These are phyloP conservation scores for Conidiobolus incongruus DNA, from an alignment of 371 early-diverging fungal genomes.

Conservation along the genomic window DNA sequence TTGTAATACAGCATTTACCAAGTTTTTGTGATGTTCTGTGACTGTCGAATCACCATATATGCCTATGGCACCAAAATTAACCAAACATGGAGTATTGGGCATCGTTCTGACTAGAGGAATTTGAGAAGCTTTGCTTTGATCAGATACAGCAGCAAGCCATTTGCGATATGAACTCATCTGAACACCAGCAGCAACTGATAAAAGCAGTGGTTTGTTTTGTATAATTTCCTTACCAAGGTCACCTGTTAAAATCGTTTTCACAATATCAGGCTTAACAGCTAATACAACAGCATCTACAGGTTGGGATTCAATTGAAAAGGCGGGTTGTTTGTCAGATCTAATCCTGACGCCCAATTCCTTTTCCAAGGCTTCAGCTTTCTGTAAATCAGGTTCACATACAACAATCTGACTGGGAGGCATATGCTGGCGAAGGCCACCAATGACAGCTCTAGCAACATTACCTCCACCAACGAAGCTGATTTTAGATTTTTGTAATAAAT, in stretches of 20 bases:
- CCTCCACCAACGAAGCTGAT: slow-evolving; percentile 76
- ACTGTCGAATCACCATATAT: slow-evolving; percentile 43
- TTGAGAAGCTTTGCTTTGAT: slow-evolving; percentile 5
- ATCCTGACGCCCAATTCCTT: slow-evolving; percentile 25
- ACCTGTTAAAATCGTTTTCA: slow-evolving; percentile 37
- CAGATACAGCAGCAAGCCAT: slow-evolving; percentile 27
- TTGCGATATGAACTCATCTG: slow-evolving; percentile 37
- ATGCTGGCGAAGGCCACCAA: slow-evolving; percentile 61
- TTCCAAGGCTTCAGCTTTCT: slow-evolving; percentile 30
- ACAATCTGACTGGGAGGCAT: slow-evolving; percentile 36
- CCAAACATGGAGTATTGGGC: slow-evolving; percentile 87
- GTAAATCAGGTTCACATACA: slow-evolving; percentile 69
- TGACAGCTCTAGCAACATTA: slow-evolving; percentile 84
- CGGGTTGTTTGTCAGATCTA: slow-evolving; percentile 15
- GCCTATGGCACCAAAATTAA: slow-evolving; percentile 72
- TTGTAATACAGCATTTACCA: slow-evolving; percentile 35
- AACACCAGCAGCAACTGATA: slow-evolving; percentile 83
- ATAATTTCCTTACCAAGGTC: slow-evolving; percentile 15
- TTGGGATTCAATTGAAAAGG: too few relatives aligned
- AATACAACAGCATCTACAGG: slow-evolving; percentile 59
- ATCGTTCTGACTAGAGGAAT: slow-evolving; percentile 61
- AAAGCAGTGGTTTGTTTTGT: slow-evolving; percentile 30
- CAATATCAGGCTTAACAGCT: slow-evolving; percentile 79
- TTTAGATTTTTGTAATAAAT: background rate
- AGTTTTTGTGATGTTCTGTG: slow-evolving; percentile 24